Base-by-base conservation (phyloP, 257 asterid species). In the Marsdenia floribunda region DNA sequence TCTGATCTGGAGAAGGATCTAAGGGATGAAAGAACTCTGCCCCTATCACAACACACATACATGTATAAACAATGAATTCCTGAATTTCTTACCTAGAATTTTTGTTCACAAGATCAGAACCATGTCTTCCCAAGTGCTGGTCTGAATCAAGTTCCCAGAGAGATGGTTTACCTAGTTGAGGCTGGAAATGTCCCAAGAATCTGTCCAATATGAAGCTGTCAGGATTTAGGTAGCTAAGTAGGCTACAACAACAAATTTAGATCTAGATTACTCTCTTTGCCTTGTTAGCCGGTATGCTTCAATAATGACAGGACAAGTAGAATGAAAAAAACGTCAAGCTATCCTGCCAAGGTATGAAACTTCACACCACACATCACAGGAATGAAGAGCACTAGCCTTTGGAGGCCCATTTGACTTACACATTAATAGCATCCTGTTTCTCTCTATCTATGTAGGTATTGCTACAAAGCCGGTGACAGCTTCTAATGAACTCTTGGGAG, bases 141-240 rank as follows among this genome's bases (percentile, higher is more conserved):
- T 90, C 99, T 68, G 98, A 89, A 82, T 87, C 93, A 72, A 88
- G 82, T 81, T 95, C 97, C 99, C 98, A 92, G 11, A 95, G 83
- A 75, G 96, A 91, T 38, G 99, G 91, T 77, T 88, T 90, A 77
- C 91, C 93, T 35, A 77, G 96, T 68, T 87, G 97, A 55, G 99
- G 96, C 80, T 87, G 97, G 84, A 95, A 92, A 79, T 95, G 92
- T 16, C 99, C 99, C 90, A 95, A 83, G 83, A 95, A 92, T 81
- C 99, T 95, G 88, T 76, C 81, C 76, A 44, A 73, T 49, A 26
- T 6, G 66, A 40, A 38, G 76, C 76, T 33, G 77, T 70, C 53
- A 73, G 60, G 79, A 69, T 66, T 68, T 50, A 18, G 5, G 24
- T 0, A 22, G 55, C 6, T 53, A 16, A 4, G 71, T 21, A 19